phyloP scores from a whole-genome alignment of 352 stramenopile species.

The Phytophthora boehmeriae region DNA sequence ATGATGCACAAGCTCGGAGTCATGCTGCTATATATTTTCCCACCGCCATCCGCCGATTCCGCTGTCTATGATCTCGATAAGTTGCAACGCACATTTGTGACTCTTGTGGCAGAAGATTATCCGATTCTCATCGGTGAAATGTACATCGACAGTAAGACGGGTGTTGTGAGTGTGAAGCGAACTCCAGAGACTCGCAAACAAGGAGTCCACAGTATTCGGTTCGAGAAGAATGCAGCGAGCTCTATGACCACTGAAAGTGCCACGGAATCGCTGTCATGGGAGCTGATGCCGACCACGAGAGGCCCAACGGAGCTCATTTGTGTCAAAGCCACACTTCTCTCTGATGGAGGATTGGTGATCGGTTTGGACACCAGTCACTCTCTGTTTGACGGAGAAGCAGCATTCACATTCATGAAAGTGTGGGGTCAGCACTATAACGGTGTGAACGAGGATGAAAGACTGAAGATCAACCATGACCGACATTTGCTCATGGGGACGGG shows the following conservation, averaged over 20 bases:
- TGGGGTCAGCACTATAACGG: constrained; percentile 62
- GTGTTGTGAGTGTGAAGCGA: constrained; percentile 43
- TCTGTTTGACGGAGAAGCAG: constrained; percentile 52
- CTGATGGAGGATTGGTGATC: constrained; percentile 54
- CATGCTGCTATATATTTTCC: constrained; percentile 64
- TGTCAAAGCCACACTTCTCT: constrained; percentile 45
- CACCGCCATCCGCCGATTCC: constrained; percentile 10
- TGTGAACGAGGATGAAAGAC: constrained; percentile 27
- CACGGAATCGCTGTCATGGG: constrained; percentile 31
- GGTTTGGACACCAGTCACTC: constrained; percentile 50
- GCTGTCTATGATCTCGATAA: constrained; percentile 45
- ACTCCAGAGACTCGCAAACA: constrained; percentile 5
- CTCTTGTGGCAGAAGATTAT: constrained; percentile 54
- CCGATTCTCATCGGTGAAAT: constrained; percentile 46
- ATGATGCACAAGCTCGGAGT: constrained; percentile 52
- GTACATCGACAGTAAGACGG: constrained; percentile 29
- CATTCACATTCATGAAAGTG: constrained; percentile 69
- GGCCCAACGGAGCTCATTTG: constrained; percentile 31
- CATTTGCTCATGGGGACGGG: constrained; percentile 36
- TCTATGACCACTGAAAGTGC: constrained; percentile 41
- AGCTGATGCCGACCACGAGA: constrained; percentile 37
- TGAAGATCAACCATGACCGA: constrained; percentile 46
- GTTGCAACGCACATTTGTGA: constrained; percentile 40
- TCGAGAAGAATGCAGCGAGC: constrained; percentile 29
- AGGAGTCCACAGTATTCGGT: constrained; percentile 39